Evolutionary conservation across 805 yeast species (phyloP).

Genomic region (Hanseniaspora mollemarum): DNA sequence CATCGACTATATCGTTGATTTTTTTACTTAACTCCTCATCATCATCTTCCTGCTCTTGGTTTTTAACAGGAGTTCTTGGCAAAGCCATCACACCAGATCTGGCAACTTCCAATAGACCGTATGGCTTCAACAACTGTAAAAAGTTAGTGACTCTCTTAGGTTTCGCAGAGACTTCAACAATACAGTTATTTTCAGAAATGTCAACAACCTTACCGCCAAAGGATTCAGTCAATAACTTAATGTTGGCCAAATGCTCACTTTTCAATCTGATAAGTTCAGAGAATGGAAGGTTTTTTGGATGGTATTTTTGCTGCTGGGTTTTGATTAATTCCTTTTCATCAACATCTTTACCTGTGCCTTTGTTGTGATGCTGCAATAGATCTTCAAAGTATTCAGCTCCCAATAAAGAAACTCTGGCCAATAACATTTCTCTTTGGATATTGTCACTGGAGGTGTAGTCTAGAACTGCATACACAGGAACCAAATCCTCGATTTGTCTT

Average conservation of each 20-base stretch:
- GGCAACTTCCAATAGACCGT: conserved; percentile 91
- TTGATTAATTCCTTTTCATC: conserved; percentile 24
- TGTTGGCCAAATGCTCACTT: conserved; percentile 76
- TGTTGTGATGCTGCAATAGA: conserved; percentile 66
- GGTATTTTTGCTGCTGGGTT: conserved; percentile 41
- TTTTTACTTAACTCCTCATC: conserved; percentile 45
- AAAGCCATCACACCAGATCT: conserved; percentile 98
- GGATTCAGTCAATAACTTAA: conserved; percentile 65
- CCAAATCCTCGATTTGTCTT: conserved; percentile 93
- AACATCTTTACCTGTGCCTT: conserved; percentile 27
- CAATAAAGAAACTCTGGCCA: conserved; percentile 82
- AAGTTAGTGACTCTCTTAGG: conserved; percentile 82
- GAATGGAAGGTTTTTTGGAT: conserved; percentile 80
- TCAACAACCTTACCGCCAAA: conserved; percentile 92
- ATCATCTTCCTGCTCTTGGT: conserved; percentile 41
- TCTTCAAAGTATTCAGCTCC: conserved; percentile 99
- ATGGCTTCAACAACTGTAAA: conserved; percentile 82
- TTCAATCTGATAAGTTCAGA: conserved; percentile 91
- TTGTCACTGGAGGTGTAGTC: conserved; percentile 86
- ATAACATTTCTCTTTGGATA: conserved; percentile 77
- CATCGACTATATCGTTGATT: conserved; percentile 61
- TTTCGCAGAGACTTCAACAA: conserved; percentile 88
- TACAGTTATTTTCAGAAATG: conserved; percentile 82
- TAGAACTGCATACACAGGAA: conserved; percentile 94
- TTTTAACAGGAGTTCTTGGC: conserved; percentile 82